Evolutionary conservation across 495 filamentous ascomycete species (phyloP).

Genomic region (Podospora didyma): DNA sequence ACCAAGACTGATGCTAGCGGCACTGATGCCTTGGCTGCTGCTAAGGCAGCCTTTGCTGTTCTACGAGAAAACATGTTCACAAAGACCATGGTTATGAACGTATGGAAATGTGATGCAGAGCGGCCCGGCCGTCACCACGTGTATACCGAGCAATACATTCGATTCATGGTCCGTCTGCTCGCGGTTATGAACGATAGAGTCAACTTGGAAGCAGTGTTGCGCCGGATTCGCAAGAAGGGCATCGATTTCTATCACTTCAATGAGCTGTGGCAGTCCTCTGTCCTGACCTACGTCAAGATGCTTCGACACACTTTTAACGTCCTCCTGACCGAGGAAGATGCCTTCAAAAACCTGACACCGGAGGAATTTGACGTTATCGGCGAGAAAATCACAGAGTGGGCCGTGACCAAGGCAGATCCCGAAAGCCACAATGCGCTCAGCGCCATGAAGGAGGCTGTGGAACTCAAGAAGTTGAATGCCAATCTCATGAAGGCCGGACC

Average conservation of each 20-base stretch:
- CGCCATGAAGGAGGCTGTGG: conserved; percentile 75
- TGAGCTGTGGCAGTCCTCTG: conserved; percentile 80
- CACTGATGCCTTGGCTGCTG: conserved; percentile 25
- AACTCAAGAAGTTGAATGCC: conserved; percentile 87
- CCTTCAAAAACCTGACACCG: conserved; percentile 71
- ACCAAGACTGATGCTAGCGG: conserved; percentile 23
- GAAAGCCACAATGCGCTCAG: conserved; percentile 54
- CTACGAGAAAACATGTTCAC: conserved; percentile 87
- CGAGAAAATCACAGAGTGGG: conserved; percentile 48
- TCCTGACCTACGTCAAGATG: conserved; percentile 67
- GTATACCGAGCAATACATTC: conserved; percentile 85
- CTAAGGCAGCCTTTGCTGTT: conserved; percentile 67
- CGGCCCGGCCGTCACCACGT: conserved; percentile 89
- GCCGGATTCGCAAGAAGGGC: conserved; percentile 75
- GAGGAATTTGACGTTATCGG: conserved; percentile 72
- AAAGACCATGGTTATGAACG: conserved; percentile 89
- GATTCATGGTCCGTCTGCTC: conserved; percentile 72
- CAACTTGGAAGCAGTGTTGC: conserved; percentile 76
- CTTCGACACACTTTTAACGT: conserved; percentile 67
- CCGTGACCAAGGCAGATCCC: conserved; percentile 38
- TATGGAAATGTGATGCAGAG: conserved; percentile 94
- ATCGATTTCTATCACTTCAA: conserved; percentile 81
- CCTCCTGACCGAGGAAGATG: conserved; percentile 63
- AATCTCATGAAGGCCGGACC: conserved; percentile 76
- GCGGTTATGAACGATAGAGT: conserved; percentile 69